phyloP scores from a whole-genome alignment of 176 grass and related monocot species.

The Bothriochloa decipiens region DNA sequence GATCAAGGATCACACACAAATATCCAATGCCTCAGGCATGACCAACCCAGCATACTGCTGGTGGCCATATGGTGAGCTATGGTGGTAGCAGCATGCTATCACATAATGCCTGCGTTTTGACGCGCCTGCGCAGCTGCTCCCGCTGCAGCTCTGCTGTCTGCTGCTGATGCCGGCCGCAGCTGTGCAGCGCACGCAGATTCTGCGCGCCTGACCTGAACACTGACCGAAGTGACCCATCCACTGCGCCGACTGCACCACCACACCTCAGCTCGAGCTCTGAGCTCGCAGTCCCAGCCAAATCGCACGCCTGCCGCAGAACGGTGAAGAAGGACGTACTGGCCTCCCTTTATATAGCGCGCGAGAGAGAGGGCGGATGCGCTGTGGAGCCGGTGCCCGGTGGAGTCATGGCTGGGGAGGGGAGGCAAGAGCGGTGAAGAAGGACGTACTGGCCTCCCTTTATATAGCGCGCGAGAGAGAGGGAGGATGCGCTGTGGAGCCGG shows the following conservation, averaged over 20 bases:
- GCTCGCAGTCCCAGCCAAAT: too few species aligned
- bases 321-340: background rate
- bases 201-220: slow-evolving; percentile 24
- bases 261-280: background rate
- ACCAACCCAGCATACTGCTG: background rate
- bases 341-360: slow-evolving; percentile 40
- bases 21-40: background rate
- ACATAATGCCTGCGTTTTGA: too few species aligned
- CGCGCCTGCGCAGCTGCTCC: slow-evolving; percentile 29
- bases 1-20: background rate
- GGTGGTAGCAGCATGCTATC: background rate
- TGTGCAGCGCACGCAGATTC: slow-evolving; percentile 49
- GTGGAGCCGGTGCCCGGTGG: background rate
- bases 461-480: too few species aligned
- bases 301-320: slow-evolving; percentile 5
- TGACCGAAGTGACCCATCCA: slow-evolving; percentile 79
- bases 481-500: too few species aligned
- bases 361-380: background rate
- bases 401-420: slow-evolving; percentile 33
- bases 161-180: background rate
- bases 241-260: slow-evolving; percentile 42
- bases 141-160: background rate
- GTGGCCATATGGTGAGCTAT: background rate
- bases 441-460: too few species aligned
- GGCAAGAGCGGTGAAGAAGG: too few species aligned